Base-by-base conservation (phyloP, 805 yeast species). In the Yarrowia sp. region DNA sequence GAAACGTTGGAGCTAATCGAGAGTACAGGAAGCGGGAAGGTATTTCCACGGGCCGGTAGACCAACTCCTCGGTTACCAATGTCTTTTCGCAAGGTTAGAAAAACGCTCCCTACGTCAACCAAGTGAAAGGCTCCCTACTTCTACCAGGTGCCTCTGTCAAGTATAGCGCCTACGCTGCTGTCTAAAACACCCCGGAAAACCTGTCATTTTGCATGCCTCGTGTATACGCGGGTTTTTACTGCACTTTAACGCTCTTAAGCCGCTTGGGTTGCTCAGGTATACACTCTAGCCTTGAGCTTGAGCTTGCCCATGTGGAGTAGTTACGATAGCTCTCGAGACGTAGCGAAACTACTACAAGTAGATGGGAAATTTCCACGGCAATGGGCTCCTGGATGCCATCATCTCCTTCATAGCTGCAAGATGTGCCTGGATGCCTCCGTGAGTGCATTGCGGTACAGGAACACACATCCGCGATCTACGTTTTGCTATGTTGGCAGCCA, bases 211-310 rank as follows among this genome's bases (percentile, higher is more conserved):
- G 49, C 49, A 27, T 44, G 10, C 6, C 16, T 44, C 49, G 49
- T 25, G 49, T 44, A 44, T 9, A 12, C 22, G 49, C 33, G 49
- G n/a, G 24, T 18, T 44, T 44, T 27, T 18, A 16, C 46, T n/a
- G 13, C 33, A 44, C 49, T 33, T 44, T 27, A 44, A 44, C 6
- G 6, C 49, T 33, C 12, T 44, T 44, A 13, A 39, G 14, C 47
- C 49, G n/a, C 49, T 4, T 32, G 25, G 49, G 49, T 44, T 44
- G 49, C 49, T 44, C 24, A 18, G 16, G 49, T 44, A 18, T 12
- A 27, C 2, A 12, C 32, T 24, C 42, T 38, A 21, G 25, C 18
- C 27, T 21, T 21, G 44, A 38, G 44, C 13, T 38, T 38, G 44
- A 38, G 22, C 44, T 14, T 38, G 22, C 16, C 22, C 41, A 16